Base-by-base conservation (phyloP, 2,329 filamentous ascomycete genomes). In the Lecanicillium sp. region DNA sequence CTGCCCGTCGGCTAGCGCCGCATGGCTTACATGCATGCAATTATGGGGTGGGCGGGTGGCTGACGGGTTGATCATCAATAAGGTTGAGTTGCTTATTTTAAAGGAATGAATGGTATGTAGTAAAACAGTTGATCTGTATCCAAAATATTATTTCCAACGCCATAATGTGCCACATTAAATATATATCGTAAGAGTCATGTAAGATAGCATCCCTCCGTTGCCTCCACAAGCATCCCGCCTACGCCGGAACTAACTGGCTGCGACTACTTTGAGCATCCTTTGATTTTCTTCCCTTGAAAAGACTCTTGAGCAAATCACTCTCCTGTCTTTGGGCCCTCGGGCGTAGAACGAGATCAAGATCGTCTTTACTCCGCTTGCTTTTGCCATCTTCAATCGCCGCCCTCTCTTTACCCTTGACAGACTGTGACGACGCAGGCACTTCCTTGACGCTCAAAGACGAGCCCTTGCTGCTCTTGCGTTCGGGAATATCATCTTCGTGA, bases 241-340 rank as follows among this genome's bases (percentile, higher is more conserved):
- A 59, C 17, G 54, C 56, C 27, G 55, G 40, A 31, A 59, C 56
- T 29, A 58, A 41, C 20, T 54, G 54, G 27, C 46, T 52, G 25
- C 56, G 53, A 34, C 57, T 57, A 25, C 22, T 11, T 7, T 25
- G 22, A 40, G 62, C 60, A 28, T 66, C 65, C 50, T 58, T 63
- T 17, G 68, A 62, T 56, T 71, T 72, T 58, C 72, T 76, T 58
- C 64, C 71, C 62, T 71, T 74, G 52, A 79, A 78, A 41, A 79
- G 46, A 3, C 65, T 58, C 61, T 77, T 78, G 45, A 79, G 65
- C 72, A 78, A 73, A 50, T 68, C 77, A 29, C 51, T 58, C 37
- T 55, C 54, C 49, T 64, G 68, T 44, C 62, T 61, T 47, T 70
- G 64, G 44, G 63, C 64, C 54, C 69, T 73, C 9, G 68, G 64